phyloP scores from a whole-genome alignment of 257 asterid genomes.

The Pogostemon cablin region DNA sequence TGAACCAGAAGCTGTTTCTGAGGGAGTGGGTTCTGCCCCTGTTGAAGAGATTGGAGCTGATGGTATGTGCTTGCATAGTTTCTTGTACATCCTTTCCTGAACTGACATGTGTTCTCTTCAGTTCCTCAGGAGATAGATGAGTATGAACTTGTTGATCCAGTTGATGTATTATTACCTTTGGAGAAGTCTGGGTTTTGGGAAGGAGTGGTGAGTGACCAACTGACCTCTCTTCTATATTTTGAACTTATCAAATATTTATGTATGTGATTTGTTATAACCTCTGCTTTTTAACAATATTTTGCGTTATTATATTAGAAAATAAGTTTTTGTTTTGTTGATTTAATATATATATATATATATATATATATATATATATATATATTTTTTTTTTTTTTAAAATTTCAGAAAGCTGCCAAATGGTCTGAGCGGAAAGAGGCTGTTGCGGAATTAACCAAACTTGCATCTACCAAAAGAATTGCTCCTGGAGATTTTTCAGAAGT shows the following conservation, averaged over 20 bases:
- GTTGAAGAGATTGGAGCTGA: conserved; percentile 74
- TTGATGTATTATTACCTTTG: conserved; percentile 89
- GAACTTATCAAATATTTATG: conserved; percentile 10
- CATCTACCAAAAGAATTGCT: conserved; percentile 91
- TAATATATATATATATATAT: conserved; percentile 17
- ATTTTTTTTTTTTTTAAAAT: conserved; percentile 32
- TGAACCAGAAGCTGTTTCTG: conserved; percentile 73
- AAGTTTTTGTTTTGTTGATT: conserved; percentile 21
- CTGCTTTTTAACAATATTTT: background rate
- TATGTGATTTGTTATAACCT: conserved; percentile 15
- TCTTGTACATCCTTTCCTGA: conserved; percentile 25
- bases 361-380: too few relatives aligned
- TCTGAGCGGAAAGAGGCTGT: conserved; percentile 98
- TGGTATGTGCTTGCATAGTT: conserved; percentile 48
- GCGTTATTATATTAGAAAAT: conserved; percentile 12
- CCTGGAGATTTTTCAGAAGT: conserved; percentile 97
- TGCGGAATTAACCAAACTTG: conserved; percentile 93
- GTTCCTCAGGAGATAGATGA: conserved; percentile 97
- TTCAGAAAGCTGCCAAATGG: conserved; percentile 98
- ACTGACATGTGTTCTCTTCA: conserved; percentile 50
- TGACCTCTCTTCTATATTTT: conserved; percentile 31
- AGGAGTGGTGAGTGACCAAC: conserved; percentile 81
- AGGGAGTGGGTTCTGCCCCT: conserved; percentile 64
- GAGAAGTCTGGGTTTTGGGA: conserved; percentile 99
- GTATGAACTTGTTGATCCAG: conserved; percentile 98